Percentiles rank a stretch among this genome's conserved stretches.
These are phyloP conservation scores for Sphagnum magellanicum DNA, from an alignment of 228 moss, liverwort and hornwort species.

Conservation along the genomic window DNA sequence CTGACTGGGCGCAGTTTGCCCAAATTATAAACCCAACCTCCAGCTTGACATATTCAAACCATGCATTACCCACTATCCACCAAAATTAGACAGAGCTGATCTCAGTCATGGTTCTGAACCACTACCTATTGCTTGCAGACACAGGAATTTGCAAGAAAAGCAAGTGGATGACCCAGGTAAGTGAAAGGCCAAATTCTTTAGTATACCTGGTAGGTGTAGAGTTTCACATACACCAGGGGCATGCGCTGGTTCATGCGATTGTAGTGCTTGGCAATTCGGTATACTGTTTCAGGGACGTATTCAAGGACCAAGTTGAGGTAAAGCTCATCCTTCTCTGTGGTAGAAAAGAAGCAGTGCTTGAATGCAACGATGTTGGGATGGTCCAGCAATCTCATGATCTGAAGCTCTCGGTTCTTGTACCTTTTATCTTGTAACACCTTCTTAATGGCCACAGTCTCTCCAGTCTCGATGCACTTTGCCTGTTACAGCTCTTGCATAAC, in stretches of 20 bases:
- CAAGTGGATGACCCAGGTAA: too few relatives aligned
- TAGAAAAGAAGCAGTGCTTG: slow-evolving; percentile 55
- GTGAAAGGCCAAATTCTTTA: too few relatives aligned
- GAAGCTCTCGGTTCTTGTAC: slow-evolving; percentile 51
- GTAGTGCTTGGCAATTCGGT: slow-evolving; percentile 5
- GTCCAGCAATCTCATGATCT: slow-evolving; percentile 56
- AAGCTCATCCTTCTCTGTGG: slow-evolving; percentile 19
- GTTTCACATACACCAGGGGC: slow-evolving; percentile 9
- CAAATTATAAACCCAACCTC: too few relatives aligned
- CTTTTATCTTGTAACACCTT: slow-evolving; percentile 56
- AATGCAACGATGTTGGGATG: slow-evolving; percentile 53
- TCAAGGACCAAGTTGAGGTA: slow-evolving; percentile 11
- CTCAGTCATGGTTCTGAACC: too few relatives aligned
- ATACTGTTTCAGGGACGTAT: slow-evolving; percentile 8
- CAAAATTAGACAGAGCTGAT: too few relatives aligned
- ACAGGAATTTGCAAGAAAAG: too few relatives aligned
- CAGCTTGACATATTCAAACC: too few relatives aligned
- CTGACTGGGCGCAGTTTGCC: too few relatives aligned
- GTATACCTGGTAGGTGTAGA: slow-evolving; percentile 6
- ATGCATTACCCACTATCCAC: too few relatives aligned
- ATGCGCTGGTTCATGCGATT: slow-evolving; percentile 3
- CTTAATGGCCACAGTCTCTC: slow-evolving; percentile 57
- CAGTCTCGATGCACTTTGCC: slow-evolving; percentile 63
- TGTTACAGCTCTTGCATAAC: slow-evolving; percentile 4
- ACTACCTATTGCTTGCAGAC: too few relatives aligned